Evolutionary conservation across 2,329 filamentous ascomycete genomes (phyloP).

Genomic region (Botrytis cinerea): DNA sequence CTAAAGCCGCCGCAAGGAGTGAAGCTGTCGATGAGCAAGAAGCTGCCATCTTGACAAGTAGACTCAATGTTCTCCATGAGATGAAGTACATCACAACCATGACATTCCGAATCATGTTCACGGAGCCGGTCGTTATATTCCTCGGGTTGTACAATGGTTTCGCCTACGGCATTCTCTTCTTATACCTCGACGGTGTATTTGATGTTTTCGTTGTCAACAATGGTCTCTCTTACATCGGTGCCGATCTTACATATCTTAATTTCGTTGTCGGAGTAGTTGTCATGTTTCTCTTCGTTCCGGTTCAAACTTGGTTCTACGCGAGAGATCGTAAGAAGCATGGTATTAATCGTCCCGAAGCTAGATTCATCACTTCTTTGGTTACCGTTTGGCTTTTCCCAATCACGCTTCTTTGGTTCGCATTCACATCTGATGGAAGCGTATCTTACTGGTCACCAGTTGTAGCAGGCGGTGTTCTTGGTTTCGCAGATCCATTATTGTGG

Average conservation of each 20-base stretch:
- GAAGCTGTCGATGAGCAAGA: conserved; percentile 40
- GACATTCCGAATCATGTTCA: conserved; percentile 48
- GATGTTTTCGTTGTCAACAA: conserved; percentile 49
- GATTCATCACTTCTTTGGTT: conserved; percentile 47
- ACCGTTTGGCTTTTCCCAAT: conserved; percentile 48
- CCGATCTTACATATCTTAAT: conserved; percentile 48
- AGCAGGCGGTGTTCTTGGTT: conserved; percentile 45
- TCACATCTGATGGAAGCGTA: conserved; percentile 45
- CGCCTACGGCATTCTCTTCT: conserved; percentile 47
- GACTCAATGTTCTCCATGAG: conserved; percentile 44
- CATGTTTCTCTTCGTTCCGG: conserved; percentile 47
- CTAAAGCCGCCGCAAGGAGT: conserved; percentile 41
- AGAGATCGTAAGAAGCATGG: conserved; percentile 44
- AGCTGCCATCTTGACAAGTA: conserved; percentile 41
- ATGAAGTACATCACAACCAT: conserved; percentile 47
- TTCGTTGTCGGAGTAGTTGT: conserved; percentile 47
- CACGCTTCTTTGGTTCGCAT: conserved; percentile 48
- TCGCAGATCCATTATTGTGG: conserved; percentile 48
- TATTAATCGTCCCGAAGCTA: conserved; percentile 45
- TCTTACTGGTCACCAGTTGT: conserved; percentile 47
- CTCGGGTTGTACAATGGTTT: conserved; percentile 48
- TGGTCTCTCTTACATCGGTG: conserved; percentile 44
- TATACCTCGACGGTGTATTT: conserved; percentile 48
- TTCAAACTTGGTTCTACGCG: conserved; percentile 47
- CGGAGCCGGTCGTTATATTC: conserved; percentile 47